Percentiles rank a stretch among this genome's conserved stretches.
These are phyloP conservation scores for Sporothrix schenckii DNA, from an alignment of 2,329 filamentous ascomycete species.

Conservation along the genomic window DNA sequence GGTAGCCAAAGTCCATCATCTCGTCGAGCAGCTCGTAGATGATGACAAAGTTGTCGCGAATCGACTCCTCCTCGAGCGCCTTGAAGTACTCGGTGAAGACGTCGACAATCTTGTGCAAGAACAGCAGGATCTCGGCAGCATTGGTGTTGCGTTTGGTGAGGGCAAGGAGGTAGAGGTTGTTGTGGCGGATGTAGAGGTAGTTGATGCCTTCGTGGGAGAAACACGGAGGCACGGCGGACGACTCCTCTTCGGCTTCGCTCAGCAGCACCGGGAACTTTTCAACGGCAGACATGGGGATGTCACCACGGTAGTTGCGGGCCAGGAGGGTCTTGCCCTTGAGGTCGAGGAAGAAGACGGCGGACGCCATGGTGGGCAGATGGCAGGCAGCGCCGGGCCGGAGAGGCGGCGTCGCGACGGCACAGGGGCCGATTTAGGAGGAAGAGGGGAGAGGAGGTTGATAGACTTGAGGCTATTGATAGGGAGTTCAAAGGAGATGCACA, in stretches of 20 bases:
- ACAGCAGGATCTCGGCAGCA: conserved; percentile 95
- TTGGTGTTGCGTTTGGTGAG: conserved; percentile 99
- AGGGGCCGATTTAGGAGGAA: conserved; percentile 13
- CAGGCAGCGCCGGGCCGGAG: not conserved
- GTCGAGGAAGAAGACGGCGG: conserved; percentile 96
- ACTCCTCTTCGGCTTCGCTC: conserved; percentile 98
- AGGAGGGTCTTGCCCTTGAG: conserved; percentile 99
- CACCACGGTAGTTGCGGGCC: conserved; percentile 96
- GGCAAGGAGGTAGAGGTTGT: conserved; percentile 97
- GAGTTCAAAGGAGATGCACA: not conserved
- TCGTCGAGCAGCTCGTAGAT: conserved; percentile 98
- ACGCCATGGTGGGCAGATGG: conserved; percentile 72
- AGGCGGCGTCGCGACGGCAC: conserved; percentile 15
- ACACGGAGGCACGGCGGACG: conserved; percentile 93
- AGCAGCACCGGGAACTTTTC: conserved; percentile 96
- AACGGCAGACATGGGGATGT: conserved; percentile 98
- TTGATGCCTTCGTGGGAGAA: conserved; percentile 99
- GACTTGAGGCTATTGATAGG: not conserved
- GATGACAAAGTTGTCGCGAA: conserved; percentile 98
- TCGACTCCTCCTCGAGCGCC: conserved; percentile 96
- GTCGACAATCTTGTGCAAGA: conserved; percentile 96
- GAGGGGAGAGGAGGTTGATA: not conserved
- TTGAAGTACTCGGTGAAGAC: conserved; percentile 99
- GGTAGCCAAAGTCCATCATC: conserved; percentile 99
- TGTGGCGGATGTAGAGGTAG: conserved; percentile 98